Percentiles rank a stretch among this genome's conserved stretches.
phyloP scores from a whole-genome alignment of 495 filamentous ascomycete genomes.

The Aspergillus incahuasiensis region DNA sequence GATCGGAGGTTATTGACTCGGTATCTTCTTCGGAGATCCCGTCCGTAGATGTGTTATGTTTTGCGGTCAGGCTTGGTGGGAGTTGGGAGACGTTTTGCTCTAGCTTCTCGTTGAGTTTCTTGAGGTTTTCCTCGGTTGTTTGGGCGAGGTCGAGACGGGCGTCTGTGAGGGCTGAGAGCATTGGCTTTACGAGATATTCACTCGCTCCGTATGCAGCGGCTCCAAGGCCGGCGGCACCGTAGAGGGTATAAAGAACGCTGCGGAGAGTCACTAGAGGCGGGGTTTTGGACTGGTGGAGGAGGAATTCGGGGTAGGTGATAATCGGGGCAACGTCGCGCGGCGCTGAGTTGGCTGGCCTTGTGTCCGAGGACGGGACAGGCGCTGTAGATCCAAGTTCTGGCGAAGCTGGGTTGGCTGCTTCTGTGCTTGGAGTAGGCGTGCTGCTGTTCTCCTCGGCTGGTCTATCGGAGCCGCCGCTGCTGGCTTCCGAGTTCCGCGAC shows the following conservation, averaged over 20 bases:
- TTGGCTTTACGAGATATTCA: conserved; percentile 76
- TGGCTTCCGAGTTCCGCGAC: conserved; percentile 34
- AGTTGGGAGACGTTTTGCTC: conserved; percentile 61
- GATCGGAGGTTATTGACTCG: conserved; percentile 53
- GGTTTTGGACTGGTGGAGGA: conserved; percentile 59
- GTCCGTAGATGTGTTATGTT: conserved; percentile 18
- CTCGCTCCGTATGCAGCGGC: conserved; percentile 74
- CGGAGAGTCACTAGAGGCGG: conserved; percentile 74
- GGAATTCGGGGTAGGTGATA: conserved; percentile 95
- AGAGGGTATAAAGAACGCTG: conserved; percentile 71
- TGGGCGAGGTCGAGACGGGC: conserved; percentile 78
- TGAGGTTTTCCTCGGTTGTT: conserved; percentile 60
- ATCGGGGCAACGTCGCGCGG: conserved; percentile 68
- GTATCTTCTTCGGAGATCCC: conserved; percentile 31
- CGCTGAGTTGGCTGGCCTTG: conserved; percentile 8
- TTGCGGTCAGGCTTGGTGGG: conserved; percentile 39
- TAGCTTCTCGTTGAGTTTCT: conserved; percentile 69
- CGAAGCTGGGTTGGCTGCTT: conserved; percentile 10
- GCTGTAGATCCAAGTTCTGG: conserved; percentile 10
- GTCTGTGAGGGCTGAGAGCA: conserved; percentile 67
- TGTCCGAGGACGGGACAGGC: conserved; percentile 10
- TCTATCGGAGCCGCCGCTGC: conserved; percentile 8
- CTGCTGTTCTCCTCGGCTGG: conserved; percentile 19
- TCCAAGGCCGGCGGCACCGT: conserved; percentile 66
- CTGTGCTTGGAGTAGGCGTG: conserved; percentile 5